These are phyloP conservation scores for Epicoccum nigrum DNA, from an alignment of 2,329 filamentous ascomycete species.

Conservation along the genomic window DNA sequence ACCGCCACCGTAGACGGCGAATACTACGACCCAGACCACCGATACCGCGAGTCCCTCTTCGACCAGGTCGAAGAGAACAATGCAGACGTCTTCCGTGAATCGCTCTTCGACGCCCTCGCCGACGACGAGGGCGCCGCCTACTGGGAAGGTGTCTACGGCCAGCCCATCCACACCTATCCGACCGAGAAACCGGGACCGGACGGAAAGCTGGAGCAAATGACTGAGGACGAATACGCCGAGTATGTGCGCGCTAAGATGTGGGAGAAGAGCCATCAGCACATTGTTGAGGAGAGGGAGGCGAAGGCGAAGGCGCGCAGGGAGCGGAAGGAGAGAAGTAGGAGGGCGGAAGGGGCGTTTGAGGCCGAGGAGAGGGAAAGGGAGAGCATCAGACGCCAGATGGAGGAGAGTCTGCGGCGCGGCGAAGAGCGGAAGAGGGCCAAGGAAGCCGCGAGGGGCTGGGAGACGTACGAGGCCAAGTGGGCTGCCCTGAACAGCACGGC, in stretches of 20 bases:
- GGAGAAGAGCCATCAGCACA: slow-evolving; percentile 87
- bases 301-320: slow-evolving; percentile 55
- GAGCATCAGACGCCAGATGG: slow-evolving; percentile 67
- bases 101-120: slow-evolving; percentile 93
- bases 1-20: slow-evolving; percentile 37
- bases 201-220: slow-evolving; percentile 79
- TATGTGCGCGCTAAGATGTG: slow-evolving; percentile 92
- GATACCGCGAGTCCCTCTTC: slow-evolving; percentile 42
- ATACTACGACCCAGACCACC: slow-evolving; percentile 40
- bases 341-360: slow-evolving; percentile 51
- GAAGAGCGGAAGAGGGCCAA: slow-evolving; percentile 65
- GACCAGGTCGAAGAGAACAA: no score
- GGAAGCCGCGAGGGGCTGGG: slow-evolving; percentile 67
- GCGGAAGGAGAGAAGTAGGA: slow-evolving; percentile 48
- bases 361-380: slow-evolving; percentile 51
- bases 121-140: slow-evolving; percentile 95
- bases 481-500: slow-evolving; percentile 50
- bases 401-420: slow-evolving; percentile 70
- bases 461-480: slow-evolving; percentile 70
- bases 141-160: slow-evolving; percentile 96
- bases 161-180: slow-evolving; percentile 84
- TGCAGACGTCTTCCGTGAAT: slow-evolving; percentile 93
- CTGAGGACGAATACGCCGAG: slow-evolving; percentile 86
- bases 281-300: slow-evolving; percentile 77
- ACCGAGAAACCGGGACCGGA: slow-evolving; percentile 59